Conservation (phyloP, 192 early-diverging fungal species). For the Backusella tarrabulga region DNA sequence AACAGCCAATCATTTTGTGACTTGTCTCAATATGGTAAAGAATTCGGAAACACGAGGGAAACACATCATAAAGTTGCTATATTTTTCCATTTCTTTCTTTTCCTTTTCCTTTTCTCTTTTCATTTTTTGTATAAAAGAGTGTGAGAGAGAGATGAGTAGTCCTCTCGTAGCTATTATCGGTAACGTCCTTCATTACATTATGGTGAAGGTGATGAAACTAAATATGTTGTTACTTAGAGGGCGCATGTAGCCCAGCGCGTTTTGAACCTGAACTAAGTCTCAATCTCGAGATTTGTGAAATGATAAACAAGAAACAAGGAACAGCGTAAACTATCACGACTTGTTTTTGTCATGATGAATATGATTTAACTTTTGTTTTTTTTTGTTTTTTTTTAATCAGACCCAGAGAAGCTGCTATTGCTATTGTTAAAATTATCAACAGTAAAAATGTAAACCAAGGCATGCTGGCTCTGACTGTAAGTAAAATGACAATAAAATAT, state of each 20-base stretch:
- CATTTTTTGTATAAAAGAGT: neutral
- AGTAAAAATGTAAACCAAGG: constrained; percentile 50
- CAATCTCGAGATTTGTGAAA: constrained; percentile 94
- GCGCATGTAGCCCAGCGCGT: constrained; percentile 71
- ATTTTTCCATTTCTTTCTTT: neutral
- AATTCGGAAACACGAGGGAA: neutral
- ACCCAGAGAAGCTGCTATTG: constrained; percentile 73
- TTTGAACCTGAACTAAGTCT: constrained; percentile 80
- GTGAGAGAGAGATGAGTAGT: neutral
- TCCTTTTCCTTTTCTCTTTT: neutral
- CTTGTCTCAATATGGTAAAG: neutral
- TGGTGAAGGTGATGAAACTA: neutral
- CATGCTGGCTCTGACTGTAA: constrained; percentile 64
- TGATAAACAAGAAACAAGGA: constrained; percentile 88
- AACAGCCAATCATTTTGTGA: neutral
- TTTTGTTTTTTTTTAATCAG: constrained; percentile 33
- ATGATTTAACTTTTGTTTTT: neutral
- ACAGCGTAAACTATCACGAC: constrained; percentile 55
- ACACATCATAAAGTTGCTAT: neutral
- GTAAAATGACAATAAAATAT: neutral
- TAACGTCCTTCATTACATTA: neutral
- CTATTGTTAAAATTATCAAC: constrained; percentile 66
- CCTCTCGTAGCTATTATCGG: constrained; percentile 11
- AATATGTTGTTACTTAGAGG: constrained; percentile 48
- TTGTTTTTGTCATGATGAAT: neutral